A percentile compares a stretch with the other conserved stretches of the same genome.
These are phyloP conservation scores for Cunninghamia lanceolata DNA, from an alignment of 75 land plant species.

Conservation along the genomic window DNA sequence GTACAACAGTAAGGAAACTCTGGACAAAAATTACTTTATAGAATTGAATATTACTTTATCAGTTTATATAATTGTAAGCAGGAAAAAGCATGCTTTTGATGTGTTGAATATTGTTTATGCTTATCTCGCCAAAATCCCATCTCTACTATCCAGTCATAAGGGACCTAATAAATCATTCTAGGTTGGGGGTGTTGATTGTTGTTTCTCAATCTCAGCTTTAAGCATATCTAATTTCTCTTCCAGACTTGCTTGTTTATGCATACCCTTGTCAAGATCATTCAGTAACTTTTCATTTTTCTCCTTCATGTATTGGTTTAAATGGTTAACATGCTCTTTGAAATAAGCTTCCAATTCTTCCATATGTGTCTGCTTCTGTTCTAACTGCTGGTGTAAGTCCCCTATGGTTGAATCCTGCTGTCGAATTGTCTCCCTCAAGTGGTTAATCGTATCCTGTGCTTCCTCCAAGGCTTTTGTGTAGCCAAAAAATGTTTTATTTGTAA, in stretches of 20 bases:
- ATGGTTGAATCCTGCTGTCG: not conserved
- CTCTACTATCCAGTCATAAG: not conserved
- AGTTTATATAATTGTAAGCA: not conserved
- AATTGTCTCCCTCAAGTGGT: not conserved
- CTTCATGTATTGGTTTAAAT: not conserved
- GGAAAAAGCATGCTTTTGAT: not conserved
- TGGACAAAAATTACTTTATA: not conserved
- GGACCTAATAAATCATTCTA: not conserved
- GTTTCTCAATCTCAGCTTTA: not conserved
- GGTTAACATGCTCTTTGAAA: not conserved
- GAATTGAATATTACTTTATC: not conserved
- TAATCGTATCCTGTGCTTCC: slow-evolving; percentile 2
- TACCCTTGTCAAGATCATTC: not conserved
- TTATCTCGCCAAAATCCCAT: not conserved
- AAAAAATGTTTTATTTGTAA: slow-evolving; percentile 10
- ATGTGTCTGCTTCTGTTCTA: not conserved
- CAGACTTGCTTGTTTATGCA: slow-evolving; percentile 3
- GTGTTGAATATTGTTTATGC: not conserved
- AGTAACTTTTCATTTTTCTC: not conserved
- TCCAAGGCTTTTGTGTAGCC: slow-evolving; percentile 3
- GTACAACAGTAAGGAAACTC: not conserved
- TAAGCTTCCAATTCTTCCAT: not conserved
- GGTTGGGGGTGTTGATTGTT: not conserved
- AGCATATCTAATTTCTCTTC: not conserved
- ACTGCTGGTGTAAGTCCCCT: not conserved